Evolutionary conservation across 805 yeast species (phyloP), one percentile per base, ranked within the genome.

Genomic region (Metschnikowia matae): DNA sequence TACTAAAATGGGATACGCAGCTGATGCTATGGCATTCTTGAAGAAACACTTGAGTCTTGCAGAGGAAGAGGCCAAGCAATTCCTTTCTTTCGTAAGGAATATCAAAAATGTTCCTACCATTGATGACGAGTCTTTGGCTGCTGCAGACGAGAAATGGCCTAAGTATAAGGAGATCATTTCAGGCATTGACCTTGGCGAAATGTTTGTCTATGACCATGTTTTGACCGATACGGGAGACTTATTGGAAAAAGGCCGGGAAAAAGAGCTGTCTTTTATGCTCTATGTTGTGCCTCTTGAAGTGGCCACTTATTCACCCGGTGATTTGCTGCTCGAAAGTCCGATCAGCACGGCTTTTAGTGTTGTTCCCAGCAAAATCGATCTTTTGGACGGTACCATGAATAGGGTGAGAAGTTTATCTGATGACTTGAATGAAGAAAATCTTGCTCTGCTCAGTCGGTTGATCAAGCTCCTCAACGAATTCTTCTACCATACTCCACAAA

Each of bases 201-300:
- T n/a, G 6, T 50, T 56, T 35, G 20, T 50, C 3, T 52, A 54
- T 34, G 44, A 52, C 11, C 54, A 51, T 7, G 23, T 49, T 3
- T 3, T 11, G 11, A 50, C 50, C 7, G 31, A 29, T 2, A 34
- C 34, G 4, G 33, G 33, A 6, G 26, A 17, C 2, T 3, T 20
- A 4, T n/a, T 53, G 21, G 14, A 21, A n/a, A 23, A 18, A 8
- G 14, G 20, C 17, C 36, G 45, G 17, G 18, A 32, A n/a, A 15
- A 2, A 1, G 57, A 55, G n/a, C 51, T 26, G 14, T 11, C 36
- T 6, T 37, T 29, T 10, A 41, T 55, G 21, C 46, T 48, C 20
- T 31, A 54, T 2, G n/a, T 35, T 8, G 49, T 54, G 1, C 34
- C 65, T 59, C 41, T 68, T 13, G 50, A 55, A 23, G 33, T 65